Evolutionary conservation across 257 asterid species (phyloP), one percentile per base, ranked within the genome.

Genomic region (Marsdenia floribunda): DNA sequence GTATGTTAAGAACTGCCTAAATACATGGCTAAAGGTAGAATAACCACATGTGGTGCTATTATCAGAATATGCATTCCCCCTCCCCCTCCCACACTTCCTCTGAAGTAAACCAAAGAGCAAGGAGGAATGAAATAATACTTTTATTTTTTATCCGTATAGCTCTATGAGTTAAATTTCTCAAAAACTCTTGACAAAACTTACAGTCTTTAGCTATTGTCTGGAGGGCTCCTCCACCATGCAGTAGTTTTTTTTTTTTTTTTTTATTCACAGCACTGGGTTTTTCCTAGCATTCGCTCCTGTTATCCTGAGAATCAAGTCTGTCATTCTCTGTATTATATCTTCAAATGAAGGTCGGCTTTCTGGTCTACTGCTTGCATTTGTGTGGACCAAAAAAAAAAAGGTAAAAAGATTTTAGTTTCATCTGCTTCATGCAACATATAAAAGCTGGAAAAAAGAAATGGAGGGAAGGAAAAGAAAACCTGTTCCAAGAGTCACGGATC

Each of bases 321-420:
- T 76, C 89, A 91, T 77, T 66, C 67, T 82, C 46, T 63, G 82
- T 65, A 87, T 79, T 38, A 91, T 81, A 47, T 82, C 89, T 79
- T 88, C 85, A 68, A 88, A 91, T 3, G 93, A 88, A 3, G 96
- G 97, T 24, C 97, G 96, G n/a, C 80, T 64, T 70, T 89, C 88
- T 3, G 93, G 88, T 38, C 47, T 80, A 74, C 93, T 88, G 93
- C 70, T 58, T 47, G 42, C 14, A 40, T 52, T 65, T 22, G 59
- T 66, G 74, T 75, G 70, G 24, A 69, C 57, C 59, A 44, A 58
- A 68, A 33, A 18, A 14, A 3, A 18, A 7, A 44, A 44, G 0
- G 49, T 44, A 8, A 44, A 44, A 10, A 55, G 47, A 2, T 33
- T 38, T 29, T 6, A 22, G 37, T 74, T 44, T 78, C 52, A 71